Percentiles rank a stretch among this genome's conserved stretches.
These are phyloP conservation scores for Claviceps sp. DNA, from an alignment of 2,329 filamentous ascomycete species.

Conservation along the genomic window DNA sequence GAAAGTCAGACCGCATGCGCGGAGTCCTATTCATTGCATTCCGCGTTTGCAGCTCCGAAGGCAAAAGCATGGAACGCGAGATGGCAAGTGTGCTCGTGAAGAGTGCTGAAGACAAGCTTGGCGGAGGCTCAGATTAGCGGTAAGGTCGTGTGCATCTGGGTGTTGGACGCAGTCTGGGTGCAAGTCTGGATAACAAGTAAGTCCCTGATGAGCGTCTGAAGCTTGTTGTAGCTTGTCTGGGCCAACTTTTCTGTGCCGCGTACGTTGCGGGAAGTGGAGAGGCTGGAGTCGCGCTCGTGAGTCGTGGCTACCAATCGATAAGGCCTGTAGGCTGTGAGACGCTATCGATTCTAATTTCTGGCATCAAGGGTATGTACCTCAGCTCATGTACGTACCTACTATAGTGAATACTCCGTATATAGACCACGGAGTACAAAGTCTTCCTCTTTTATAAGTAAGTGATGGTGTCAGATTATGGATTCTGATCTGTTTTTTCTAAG, in stretches of 20 bases:
- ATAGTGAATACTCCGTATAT: too few relatives aligned
- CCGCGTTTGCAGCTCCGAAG: slow-evolving; percentile 19
- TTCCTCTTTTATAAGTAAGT: too few relatives aligned
- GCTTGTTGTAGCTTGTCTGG: neutral
- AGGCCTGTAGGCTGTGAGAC: neutral
- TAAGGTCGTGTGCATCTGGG: neutral
- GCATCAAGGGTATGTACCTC: too few relatives aligned
- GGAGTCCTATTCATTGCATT: slow-evolving; percentile 76
- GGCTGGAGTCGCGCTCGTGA: neutral
- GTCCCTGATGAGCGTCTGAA: neutral
- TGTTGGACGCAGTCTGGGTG: neutral
- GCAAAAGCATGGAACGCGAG: slow-evolving; percentile 5
- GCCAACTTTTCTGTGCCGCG: neutral
- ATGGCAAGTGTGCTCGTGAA: neutral
- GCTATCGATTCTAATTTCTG: too few relatives aligned
- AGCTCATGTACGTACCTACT: too few relatives aligned
- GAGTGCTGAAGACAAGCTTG: neutral
- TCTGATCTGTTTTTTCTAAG: too few relatives aligned
- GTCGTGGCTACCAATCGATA: neutral
- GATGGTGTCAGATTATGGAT: too few relatives aligned
- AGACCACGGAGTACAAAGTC: too few relatives aligned
- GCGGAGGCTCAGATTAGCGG: neutral
- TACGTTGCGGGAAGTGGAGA: neutral
- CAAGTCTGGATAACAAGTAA: neutral
- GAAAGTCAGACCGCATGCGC: slow-evolving; percentile 70